Percentiles rank a stretch among this genome's conserved stretches.
Evolutionary conservation across 148 eudicot genomes (phyloP).

Genomic region (Chenopodium suecicum): DNA sequence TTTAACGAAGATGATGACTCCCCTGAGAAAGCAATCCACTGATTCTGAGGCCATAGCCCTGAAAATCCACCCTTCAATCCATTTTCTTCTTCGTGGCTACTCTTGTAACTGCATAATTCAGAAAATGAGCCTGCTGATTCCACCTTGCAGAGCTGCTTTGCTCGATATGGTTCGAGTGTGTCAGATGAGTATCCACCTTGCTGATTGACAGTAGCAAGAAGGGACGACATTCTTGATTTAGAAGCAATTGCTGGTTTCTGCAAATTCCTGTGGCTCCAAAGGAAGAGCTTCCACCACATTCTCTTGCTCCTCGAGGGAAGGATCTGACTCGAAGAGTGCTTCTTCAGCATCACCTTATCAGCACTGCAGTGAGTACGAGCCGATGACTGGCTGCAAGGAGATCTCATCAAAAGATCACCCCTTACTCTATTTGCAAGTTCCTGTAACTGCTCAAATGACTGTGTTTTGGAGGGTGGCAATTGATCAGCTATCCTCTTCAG

Average conservation of each 20-base stretch:
- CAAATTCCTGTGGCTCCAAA: constrained; percentile 90
- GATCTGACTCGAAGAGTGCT: constrained; percentile 79
- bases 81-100: constrained; percentile 21
- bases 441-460: constrained; percentile 66
- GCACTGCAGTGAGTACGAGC: constrained; percentile 55
- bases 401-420: constrained; percentile 32
- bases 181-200: constrained; percentile 93
- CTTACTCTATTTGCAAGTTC: constrained; percentile 41
- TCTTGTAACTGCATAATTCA: constrained; percentile 26
- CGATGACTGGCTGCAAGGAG: constrained; percentile 60
- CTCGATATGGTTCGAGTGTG: constrained; percentile 55
- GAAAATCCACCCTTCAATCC: constrained; percentile 46
- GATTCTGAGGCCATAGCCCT: constrained; percentile 84
- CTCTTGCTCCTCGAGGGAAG: constrained; percentile 77
- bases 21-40: constrained; percentile 78
- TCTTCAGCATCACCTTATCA: constrained; percentile 80
- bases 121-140: constrained; percentile 48
- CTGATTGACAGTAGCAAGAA: constrained; percentile 48
- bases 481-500: constrained; percentile 46
- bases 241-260: constrained; percentile 31
- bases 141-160: constrained; percentile 25
- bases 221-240: constrained; percentile 30
- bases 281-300: constrained; percentile 92
- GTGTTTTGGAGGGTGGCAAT: constrained; percentile 48
- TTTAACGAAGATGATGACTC: constrained; percentile 53